Base-by-base conservation (phyloP, 257 asterid species). In the Solanum rostratum region DNA sequence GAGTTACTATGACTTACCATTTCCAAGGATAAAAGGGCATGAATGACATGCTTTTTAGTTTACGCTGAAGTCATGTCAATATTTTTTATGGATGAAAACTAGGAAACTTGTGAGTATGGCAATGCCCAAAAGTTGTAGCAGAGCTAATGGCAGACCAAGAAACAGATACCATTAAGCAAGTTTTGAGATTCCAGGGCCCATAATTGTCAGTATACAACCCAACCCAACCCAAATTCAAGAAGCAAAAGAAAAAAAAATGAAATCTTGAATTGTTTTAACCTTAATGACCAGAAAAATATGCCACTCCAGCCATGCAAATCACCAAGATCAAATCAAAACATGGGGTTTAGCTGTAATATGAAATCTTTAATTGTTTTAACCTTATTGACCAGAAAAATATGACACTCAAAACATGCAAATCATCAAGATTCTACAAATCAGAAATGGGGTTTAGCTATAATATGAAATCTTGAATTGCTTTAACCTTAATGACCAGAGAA, bases 1-100 rank as follows among this genome's bases (percentile, higher is more conserved):
- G 71, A 84, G 55, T 11, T 81, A 68, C 70, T 39, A 3, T 11
- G 85, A 85, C 81, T 86, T 84, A 89, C 95, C 97, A 95, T 95
- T 83, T 90, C 22, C 57, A 70, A 82, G 80, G n/a, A 43, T 82
- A 43, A 33, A 82, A 62, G 62, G 39, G 59, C 41, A 63, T 30
- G 14, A 60, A 63, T n/a, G 62, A 52, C 55, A 69, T 29, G 60
- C 60, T 49, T n/a, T 81, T 41, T 39, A 41, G 30, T 43, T 60
- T 43, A 16, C 49, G 37, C 76, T 81, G 4, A 63, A 52, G 43
- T 46, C 85, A 82, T 82, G 85, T 82, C 50, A 82, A n/a, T 57
- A 57, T 33, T 30, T 68, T 73, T 13, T 73, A 43, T 22, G 81
- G 59, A 74, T 46, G 13, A 22, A 69, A 74, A 46, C 37, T 74